Evolutionary conservation across 371 early-diverging fungal species (phyloP), one percentile per base, ranked within the genome.

Genomic region (Mortierella sp.): DNA sequence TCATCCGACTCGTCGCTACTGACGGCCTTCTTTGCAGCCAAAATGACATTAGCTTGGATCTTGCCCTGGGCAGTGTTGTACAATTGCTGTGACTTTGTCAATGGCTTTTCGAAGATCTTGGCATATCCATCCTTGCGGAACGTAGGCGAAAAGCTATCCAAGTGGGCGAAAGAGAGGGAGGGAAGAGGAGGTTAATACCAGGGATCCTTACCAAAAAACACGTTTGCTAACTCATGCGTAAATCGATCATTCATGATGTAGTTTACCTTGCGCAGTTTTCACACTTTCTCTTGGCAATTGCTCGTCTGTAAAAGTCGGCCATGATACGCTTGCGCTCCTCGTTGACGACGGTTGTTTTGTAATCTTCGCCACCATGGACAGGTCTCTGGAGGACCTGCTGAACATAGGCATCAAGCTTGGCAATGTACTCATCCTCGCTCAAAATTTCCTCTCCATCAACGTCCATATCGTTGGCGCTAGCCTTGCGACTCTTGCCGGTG

Each of bases 31-130:
- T 69, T 67, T 28, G 67, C 43, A 59, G 72, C 56, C 50, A 69
- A 57, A 48, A 86, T 77, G 64, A 84, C 85, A 44, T 86, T 84
- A 43, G 80, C 75, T 48, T 79, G 73, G 29, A 28, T 62, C 47
- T 89, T 60, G 28, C 86, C 89, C 66, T 85, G 86, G 3, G 88
- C 84, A 16, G 85, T 84, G 93, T 96, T 95, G 28, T 81, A 73
- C 7, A 84, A 67, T 69, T 86, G 87, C 65, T 91, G 86, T 82
- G 94, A 96, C 68, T 89, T 88, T 45, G 84, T 79, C 70, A 97
- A 84, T 28, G 89, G 86, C 77, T 91, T 87, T 73, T 95, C 89
- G 82, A 97, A 98, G 21, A 99, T 85, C 84, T 98, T 98, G 56
- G 91, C 87, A 63, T 87, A 87, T 25, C 94, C 94, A 67, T 97